Evolutionary conservation across 2,329 filamentous ascomycete genomes (phyloP), one percentile per base, ranked within the genome.

Genomic region (Aspergillus pseudotamarii): DNA sequence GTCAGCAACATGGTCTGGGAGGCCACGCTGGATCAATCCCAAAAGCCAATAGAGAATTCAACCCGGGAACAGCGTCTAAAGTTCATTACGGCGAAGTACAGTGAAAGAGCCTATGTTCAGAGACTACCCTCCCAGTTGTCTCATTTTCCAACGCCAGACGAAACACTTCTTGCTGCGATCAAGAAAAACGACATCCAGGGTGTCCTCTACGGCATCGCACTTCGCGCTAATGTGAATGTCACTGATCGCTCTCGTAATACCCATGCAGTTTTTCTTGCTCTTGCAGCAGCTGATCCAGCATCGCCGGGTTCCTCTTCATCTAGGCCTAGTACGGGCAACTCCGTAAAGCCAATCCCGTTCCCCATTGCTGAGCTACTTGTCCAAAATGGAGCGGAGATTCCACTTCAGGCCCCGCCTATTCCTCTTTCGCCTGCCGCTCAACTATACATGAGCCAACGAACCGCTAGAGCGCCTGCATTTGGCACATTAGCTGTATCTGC

Each of bases 1-100:
- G 89, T 97, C 58, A 95, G 94, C 71, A 99, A 99, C 78, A 94
- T 94, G 89, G 85, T 99, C 23, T 99, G 94, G 93, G 95, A 99
- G 81, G 90, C 93, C 16, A 91, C 83, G 65, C 84, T 98, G 28
- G 93, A 97, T 63, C 85, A 85, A 28, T 81, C 85, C 6, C 73
- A 86, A 53, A 98, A 97, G 75, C 93, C 93, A 5, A 82, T 84
- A 0, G 85, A 92, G 0, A 88, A 90, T 70, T 92, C 94, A 28
- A 94, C 89, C 6, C 88, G 95, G 46, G 95, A 99, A 76, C 92
- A 97, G 76, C 88, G 95, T 26, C 83, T 98, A n/a, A 91, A 87
- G 69, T 99, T 97, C 77, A 98, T 99, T 77, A 98, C 93, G 0
- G 86, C 91, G 60, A 99, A 99, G 78, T 99, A 99, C 74, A 91